Percentiles rank a stretch among this genome's conserved stretches.
Conservation (phyloP, 371 early-diverging fungal species). For the Rhizopus sp. region DNA sequence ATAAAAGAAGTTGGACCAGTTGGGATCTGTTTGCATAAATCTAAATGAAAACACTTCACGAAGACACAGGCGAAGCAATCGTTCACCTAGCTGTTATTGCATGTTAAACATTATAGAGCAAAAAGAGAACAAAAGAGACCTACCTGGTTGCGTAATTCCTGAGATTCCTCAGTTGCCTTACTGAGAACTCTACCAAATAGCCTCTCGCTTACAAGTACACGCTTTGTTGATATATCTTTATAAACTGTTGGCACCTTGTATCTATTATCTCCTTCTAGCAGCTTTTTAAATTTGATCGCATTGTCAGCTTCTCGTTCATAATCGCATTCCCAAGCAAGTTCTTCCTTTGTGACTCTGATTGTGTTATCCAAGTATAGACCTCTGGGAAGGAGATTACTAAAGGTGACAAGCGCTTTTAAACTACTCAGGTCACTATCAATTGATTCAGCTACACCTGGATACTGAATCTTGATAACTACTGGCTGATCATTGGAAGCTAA, state of each 20-base stretch:
- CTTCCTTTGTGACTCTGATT: slow-evolving; percentile 84
- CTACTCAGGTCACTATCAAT: slow-evolving; percentile 91
- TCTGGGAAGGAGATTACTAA: slow-evolving; percentile 85
- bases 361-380: slow-evolving; percentile 97
- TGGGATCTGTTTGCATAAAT: slow-evolving; percentile 99
- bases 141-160: slow-evolving; percentile 71
- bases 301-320: slow-evolving; percentile 87
- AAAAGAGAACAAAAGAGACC: background rate
- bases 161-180: slow-evolving; percentile 62
- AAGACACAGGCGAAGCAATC: slow-evolving; percentile 80
- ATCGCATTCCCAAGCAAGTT: slow-evolving; percentile 95
- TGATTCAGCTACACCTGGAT: slow-evolving; percentile 89
- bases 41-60: slow-evolving; percentile 89
- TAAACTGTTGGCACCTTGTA: slow-evolving; percentile 81
- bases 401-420: slow-evolving; percentile 75
- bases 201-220: slow-evolving; percentile 83
- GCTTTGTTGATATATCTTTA: slow-evolving; percentile 66
- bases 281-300: slow-evolving; percentile 64
- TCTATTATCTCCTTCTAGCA: slow-evolving; percentile 61
- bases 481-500: slow-evolving; percentile 45
- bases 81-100: slow-evolving; percentile 40
- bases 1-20: slow-evolving; percentile 97
- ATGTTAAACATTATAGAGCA: background rate
- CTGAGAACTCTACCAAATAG: slow-evolving; percentile 78
- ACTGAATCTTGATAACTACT: slow-evolving; percentile 96